Conservation (phyloP, 2,329 filamentous ascomycete genomes). For the Exophiala aquamarina region DNA sequence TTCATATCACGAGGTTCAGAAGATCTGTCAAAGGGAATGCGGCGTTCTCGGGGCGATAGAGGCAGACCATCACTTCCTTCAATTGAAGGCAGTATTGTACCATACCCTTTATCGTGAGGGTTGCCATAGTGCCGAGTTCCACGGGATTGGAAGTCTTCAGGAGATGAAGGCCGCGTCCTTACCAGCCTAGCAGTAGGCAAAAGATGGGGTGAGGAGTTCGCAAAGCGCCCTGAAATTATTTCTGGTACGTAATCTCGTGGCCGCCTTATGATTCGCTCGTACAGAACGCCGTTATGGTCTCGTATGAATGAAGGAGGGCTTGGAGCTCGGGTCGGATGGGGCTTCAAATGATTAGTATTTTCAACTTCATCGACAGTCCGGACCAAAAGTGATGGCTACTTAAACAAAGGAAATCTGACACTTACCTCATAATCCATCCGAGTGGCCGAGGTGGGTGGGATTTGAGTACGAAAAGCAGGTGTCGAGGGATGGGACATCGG, state of each 20-base stretch:
- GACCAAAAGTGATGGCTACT: not conserved
- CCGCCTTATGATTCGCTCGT: conserved; percentile 18
- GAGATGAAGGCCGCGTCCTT: conserved; percentile 22
- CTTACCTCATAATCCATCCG: conserved; percentile 22
- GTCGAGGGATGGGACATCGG: conserved; percentile 2
- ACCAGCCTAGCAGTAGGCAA: conserved; percentile 1
- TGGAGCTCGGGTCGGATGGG: conserved; percentile 11
- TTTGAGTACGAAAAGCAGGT: conserved; percentile 8
- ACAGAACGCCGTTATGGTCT: conserved; percentile 21
- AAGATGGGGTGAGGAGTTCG: conserved; percentile 4
- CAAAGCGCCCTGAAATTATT: conserved; percentile 9
- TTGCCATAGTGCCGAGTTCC: too few species aligned
- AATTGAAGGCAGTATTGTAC: conserved; percentile 24
- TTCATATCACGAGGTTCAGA: conserved; percentile 17
- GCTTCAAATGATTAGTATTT: conserved; percentile 14
- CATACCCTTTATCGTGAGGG: conserved; percentile 13
- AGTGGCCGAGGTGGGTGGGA: conserved; percentile 4
- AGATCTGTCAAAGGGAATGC: conserved; percentile 17
- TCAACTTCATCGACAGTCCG: too few species aligned
- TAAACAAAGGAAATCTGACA: not conserved
- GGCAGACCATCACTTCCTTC: conserved; percentile 25
- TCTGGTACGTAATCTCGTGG: conserved; percentile 6
- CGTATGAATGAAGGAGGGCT: conserved; percentile 22
- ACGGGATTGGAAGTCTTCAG: conserved; percentile 7
- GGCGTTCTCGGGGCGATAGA: conserved; percentile 13